Evolutionary conservation across 768 basidiomycete species (phyloP), one percentile per base, ranked within the genome.

Genomic region (Amanita exitialis): DNA sequence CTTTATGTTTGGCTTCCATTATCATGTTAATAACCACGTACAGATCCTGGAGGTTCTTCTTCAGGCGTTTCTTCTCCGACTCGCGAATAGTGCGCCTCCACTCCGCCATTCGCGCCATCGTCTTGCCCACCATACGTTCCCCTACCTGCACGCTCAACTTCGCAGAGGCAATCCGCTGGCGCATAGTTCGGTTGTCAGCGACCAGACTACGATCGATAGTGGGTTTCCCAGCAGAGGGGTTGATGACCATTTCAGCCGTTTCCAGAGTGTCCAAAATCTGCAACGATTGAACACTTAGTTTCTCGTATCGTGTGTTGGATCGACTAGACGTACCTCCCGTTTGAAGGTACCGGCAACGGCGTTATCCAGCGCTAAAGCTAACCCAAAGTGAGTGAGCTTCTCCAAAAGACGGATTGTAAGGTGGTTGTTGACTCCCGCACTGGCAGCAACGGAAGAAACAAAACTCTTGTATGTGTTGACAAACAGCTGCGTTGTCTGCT

Each of bases 31-130:
- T 12, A 36, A 43, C 38, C 2, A 35, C 80, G 51, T 52, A 90
- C 90, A 82, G 60, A 62, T 92, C 90, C n/a, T 90, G 66, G 2
- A 81, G 61, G 21, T 71, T 78, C 64, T 89, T 89, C 35, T 86
- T 72, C 52, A 86, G 61, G 2, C 86, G 72, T 64, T 90, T 89
- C 57, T 70, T 69, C 65, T 91, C 90, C 0, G 86, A 82, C 4
- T 64, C 65, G 38, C 79, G 71, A 35, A 91, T 81, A 3, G 77
- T 79, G 56, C 78, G 74, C 49, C 86, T 70, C 90, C 90, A 91
- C 50, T 87, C 83, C 21, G 75, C 71, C 60, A 86, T 80, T 43
- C 82, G 73, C 7, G 67, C 60, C 23, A 80, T 77, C 0, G 79
- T 78, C 61, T 86, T 85, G 53, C 79, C 74, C 1, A 83, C 70